phyloP scores from a whole-genome alignment of 768 basidiomycete genomes.

The Suillus luteus region DNA sequence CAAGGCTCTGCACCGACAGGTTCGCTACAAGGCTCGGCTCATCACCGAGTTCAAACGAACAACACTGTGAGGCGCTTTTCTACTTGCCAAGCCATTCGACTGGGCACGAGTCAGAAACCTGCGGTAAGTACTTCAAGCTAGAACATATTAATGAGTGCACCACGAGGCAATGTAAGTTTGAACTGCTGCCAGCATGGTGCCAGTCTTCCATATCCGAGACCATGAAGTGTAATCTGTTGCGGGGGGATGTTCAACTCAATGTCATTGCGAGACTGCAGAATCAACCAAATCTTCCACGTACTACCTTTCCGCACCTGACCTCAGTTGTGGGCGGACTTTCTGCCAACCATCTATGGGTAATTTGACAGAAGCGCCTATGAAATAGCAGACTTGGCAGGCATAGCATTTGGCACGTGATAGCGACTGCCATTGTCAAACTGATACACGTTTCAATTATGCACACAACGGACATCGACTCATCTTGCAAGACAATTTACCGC shows the following conservation, averaged over 20 bases:
- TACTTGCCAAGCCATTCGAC: neutral
- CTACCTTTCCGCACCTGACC: neutral
- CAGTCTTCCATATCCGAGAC: neutral
- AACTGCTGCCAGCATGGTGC: neutral
- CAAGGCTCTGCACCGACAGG: neutral
- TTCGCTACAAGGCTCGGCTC: neutral
- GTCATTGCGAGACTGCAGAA: neutral
- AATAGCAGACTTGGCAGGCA: neutral
- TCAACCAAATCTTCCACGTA: neutral
- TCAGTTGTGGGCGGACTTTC: neutral
- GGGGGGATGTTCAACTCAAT: neutral
- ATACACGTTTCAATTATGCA: neutral
- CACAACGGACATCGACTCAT: neutral
- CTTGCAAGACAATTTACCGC: neutral
- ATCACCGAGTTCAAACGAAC: neutral
- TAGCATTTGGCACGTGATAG: neutral
- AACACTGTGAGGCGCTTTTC: neutral
- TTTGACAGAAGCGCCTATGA: neutral
- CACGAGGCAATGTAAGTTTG: neutral
- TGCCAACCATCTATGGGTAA: neutral
- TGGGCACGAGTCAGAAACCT: neutral
- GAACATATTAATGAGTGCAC: neutral
- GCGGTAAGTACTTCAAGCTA: neutral
- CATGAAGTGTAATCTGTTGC: neutral
- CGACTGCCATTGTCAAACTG: neutral